Evolutionary conservation across 139 green algal genomes (phyloP).

Genomic region (Gonium pectorale): DNA sequence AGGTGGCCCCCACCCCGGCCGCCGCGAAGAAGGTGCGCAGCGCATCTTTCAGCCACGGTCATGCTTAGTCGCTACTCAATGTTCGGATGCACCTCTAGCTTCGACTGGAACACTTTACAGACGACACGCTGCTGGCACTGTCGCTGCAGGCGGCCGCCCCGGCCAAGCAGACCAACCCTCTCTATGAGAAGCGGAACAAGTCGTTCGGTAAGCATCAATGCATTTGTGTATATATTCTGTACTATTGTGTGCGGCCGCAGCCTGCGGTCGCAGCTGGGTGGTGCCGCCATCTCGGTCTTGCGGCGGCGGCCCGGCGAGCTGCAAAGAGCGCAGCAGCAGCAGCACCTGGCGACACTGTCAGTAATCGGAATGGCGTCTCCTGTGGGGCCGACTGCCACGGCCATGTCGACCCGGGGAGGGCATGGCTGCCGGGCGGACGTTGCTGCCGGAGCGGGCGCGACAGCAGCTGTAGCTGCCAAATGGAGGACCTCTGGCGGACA

Average conservation of each 20-base stretch:
- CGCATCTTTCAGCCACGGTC: conserved; percentile 1
- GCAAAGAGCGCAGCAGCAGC: neutral
- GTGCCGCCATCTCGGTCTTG: conserved; percentile 6
- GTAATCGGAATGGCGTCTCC: no score
- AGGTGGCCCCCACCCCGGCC: conserved; percentile 78
- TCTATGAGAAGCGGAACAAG: conserved; percentile 96
- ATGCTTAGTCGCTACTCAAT: no score
- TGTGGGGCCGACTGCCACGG: no score
- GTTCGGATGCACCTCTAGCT: no score
- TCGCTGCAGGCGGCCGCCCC: conserved; percentile 71
- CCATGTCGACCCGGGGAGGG: no score
- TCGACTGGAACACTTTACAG: no score
- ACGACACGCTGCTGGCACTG: no score
- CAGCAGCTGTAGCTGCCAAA: no score
- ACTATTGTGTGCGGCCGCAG: neutral
- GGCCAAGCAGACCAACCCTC: conserved; percentile 89
- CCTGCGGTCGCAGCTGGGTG: neutral
- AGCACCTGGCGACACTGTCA: no score
- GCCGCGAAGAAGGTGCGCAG: conserved; percentile 76
- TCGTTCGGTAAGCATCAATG: conserved; percentile 83
- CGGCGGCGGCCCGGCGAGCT: neutral
- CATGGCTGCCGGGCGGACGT: no score
- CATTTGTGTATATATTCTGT: neutral
- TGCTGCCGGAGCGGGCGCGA: no score
- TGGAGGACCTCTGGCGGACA: no score